Percentiles rank a stretch among this genome's conserved stretches.
Evolutionary conservation across 768 basidiomycete genomes (phyloP).

Genomic region (Leccinum ochraceum): DNA sequence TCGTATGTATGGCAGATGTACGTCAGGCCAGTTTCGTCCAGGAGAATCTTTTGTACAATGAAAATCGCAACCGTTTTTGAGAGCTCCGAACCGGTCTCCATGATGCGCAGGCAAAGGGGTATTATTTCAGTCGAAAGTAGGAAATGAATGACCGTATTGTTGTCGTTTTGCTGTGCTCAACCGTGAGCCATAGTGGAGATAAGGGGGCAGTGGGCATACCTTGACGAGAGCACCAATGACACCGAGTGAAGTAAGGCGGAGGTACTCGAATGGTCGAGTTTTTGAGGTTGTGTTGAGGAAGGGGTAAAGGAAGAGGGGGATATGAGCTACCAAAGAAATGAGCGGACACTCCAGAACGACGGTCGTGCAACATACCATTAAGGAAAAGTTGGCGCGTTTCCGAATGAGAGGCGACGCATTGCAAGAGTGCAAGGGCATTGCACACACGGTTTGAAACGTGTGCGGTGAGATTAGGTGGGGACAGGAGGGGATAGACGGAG

Average conservation of each 20-base stretch:
- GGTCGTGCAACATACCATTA: conserved; percentile 57
- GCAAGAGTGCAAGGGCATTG: conserved; percentile 95
- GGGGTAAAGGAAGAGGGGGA: conserved; percentile 93
- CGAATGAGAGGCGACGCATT: conserved; percentile 97
- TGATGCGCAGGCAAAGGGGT: conserved; percentile 97
- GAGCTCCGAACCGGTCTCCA: conserved; percentile 99
- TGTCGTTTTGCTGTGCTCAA: conserved; percentile 90
- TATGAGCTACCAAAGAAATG: conserved; percentile 69
- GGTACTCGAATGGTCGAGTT: conserved; percentile 99
- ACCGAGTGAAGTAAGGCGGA: conserved; percentile 97
- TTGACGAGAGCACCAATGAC: conserved; percentile 99
- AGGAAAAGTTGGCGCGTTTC: conserved; percentile 96
- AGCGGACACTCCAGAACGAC: background rate
- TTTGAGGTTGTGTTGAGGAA: conserved; percentile 99
- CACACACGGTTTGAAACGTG: conserved; percentile 98
- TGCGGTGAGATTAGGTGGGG: conserved; percentile 93
- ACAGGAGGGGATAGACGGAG: conserved; percentile 94
- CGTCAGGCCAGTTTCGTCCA: conserved; percentile 96
- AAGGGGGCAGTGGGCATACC: conserved; percentile 43
- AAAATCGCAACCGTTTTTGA: conserved; percentile 99
- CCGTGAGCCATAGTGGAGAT: conserved; percentile 12
- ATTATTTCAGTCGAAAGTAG: conserved; percentile 99
- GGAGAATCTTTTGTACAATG: conserved; percentile 96
- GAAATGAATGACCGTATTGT: conserved; percentile 98
- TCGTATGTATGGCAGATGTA: conserved; percentile 99